Conservation (phyloP, 805 yeast species). For the Blastobotrys terrestris region DNA sequence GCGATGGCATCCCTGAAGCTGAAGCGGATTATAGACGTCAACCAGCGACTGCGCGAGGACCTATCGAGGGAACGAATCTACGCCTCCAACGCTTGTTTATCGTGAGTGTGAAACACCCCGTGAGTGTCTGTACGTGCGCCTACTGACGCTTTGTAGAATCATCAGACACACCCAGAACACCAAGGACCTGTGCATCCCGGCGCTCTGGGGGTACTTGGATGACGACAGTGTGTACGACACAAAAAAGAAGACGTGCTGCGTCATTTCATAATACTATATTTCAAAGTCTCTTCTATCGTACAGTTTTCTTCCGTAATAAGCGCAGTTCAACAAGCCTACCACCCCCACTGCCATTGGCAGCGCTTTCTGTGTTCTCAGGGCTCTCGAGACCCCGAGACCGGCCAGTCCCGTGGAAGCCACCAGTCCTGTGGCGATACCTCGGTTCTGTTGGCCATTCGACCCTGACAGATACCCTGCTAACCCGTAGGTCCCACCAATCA, state of each 20-base stretch:
- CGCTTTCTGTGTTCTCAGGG: slow-evolving; percentile 59
- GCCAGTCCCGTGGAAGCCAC: slow-evolving; percentile 61
- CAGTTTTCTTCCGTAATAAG: slow-evolving; percentile 46
- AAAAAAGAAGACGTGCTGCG: slow-evolving; percentile 2
- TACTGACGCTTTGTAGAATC: slow-evolving; percentile 6
- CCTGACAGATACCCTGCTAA: slow-evolving; percentile 49
- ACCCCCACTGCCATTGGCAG: slow-evolving; percentile 62
- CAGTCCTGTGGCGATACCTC: slow-evolving; percentile 76
- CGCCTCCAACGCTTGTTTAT: slow-evolving; percentile 16
- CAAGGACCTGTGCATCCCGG: slow-evolving; percentile 11
- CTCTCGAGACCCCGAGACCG: slow-evolving; percentile 68
- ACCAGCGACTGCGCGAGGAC: slow-evolving; percentile 14
- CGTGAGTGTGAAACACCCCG: too few relatives aligned
- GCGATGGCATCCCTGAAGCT: slow-evolving; percentile 12
- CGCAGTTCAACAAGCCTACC: slow-evolving; percentile 57
- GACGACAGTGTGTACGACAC: slow-evolving; percentile 12
- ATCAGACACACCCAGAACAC: slow-evolving; percentile 10
- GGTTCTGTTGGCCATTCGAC: slow-evolving; percentile 52
- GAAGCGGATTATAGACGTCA: slow-evolving; percentile 13
- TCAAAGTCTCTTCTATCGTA: not conserved
- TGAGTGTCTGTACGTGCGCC: too few relatives aligned
- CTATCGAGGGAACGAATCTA: slow-evolving; percentile 13
- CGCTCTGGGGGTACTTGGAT: slow-evolving; percentile 10
- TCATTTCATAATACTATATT: slow-evolving; percentile 2
- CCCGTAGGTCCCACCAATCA: slow-evolving; percentile 34